These are phyloP conservation scores for Saccharomycopsis oosterbeekiorum DNA, from an alignment of 805 yeast genomes.

Conservation along the genomic window DNA sequence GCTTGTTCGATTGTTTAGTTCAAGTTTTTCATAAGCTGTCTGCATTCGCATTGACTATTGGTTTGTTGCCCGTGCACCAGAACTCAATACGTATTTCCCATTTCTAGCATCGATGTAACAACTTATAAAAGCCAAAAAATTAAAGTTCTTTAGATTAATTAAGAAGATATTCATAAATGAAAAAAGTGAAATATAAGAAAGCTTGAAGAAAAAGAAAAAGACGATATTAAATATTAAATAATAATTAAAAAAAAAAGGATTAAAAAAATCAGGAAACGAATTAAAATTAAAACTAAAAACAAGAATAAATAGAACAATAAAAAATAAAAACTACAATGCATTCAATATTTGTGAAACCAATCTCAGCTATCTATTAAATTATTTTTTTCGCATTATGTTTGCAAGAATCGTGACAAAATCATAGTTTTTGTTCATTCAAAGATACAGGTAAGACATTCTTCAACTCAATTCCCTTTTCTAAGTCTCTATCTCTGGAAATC, in stretches of 20 bases:
- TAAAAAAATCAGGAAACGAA: not conserved
- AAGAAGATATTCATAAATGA: too few relatives aligned
- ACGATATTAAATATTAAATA: too few relatives aligned
- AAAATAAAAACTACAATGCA: not conserved
- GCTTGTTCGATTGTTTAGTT: too few relatives aligned
- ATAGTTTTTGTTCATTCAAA: constrained; percentile 6
- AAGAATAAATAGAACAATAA: not conserved
- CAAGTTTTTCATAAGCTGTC: not conserved
- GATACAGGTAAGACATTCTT: constrained; percentile 17
- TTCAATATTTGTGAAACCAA: not conserved
- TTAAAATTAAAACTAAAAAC: not conserved
- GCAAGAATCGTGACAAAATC: not conserved
- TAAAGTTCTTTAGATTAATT: too few relatives aligned
- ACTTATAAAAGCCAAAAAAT: too few relatives aligned
- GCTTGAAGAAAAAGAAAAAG: too few relatives aligned
- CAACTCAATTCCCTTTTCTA: constrained; percentile 14
- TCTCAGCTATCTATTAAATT: not conserved
- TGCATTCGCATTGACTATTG: not conserved
- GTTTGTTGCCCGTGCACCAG: not conserved
- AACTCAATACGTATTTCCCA: too few relatives aligned
- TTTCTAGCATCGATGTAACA: too few relatives aligned
- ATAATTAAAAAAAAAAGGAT: not conserved
- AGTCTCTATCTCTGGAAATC: not conserved
- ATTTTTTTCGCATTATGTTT: not conserved
- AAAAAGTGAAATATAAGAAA: too few relatives aligned